These are phyloP conservation scores for Zymoseptoria ardabiliae DNA, from an alignment of 2,329 filamentous ascomycete species.

Conservation along the genomic window DNA sequence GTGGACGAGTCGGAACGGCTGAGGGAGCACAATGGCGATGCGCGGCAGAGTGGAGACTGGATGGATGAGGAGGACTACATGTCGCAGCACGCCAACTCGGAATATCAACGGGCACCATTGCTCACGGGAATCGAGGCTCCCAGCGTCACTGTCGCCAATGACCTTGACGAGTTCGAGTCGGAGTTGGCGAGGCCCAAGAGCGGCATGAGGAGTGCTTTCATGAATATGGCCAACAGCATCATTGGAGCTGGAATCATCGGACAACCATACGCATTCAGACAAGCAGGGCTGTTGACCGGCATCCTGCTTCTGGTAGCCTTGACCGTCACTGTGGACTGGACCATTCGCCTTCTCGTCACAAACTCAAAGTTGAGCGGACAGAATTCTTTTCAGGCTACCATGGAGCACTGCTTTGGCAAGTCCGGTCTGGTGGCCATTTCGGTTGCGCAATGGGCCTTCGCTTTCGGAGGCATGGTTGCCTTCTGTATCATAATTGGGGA, in stretches of 20 bases:
- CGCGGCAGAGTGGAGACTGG: constrained; percentile 30
- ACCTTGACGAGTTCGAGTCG: constrained; percentile 45
- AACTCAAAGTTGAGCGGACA: constrained; percentile 95
- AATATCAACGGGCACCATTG: constrained; percentile 56
- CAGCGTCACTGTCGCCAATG: constrained; percentile 62
- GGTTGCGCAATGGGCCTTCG: constrained; percentile 94
- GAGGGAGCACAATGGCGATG: constrained; percentile 17
- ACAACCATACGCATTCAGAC: constrained; percentile 91
- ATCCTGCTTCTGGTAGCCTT: constrained; percentile 68
- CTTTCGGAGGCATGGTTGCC: constrained; percentile 96
- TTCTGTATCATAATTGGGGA: constrained; percentile 98
- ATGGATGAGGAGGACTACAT: constrained; percentile 58
- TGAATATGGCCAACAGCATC: constrained; percentile 99
- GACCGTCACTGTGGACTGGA: constrained; percentile 91
- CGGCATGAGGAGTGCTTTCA: constrained; percentile 79
- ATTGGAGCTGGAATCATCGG: constrained; percentile 68
- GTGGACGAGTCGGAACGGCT: constrained; percentile 31
- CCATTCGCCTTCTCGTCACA: constrained; percentile 90
- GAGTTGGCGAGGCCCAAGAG: constrained; percentile 70
- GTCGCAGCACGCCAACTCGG: constrained; percentile 32
- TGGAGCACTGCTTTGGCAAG: constrained; percentile 89
- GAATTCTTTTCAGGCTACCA: constrained; percentile 89
- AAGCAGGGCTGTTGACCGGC: constrained; percentile 80
- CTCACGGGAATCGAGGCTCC: constrained; percentile 79
- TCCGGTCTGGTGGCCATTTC: constrained; percentile 82